phyloP scores from a whole-genome alignment of 768 basidiomycete species.

The Kwoniella dejecticola region DNA sequence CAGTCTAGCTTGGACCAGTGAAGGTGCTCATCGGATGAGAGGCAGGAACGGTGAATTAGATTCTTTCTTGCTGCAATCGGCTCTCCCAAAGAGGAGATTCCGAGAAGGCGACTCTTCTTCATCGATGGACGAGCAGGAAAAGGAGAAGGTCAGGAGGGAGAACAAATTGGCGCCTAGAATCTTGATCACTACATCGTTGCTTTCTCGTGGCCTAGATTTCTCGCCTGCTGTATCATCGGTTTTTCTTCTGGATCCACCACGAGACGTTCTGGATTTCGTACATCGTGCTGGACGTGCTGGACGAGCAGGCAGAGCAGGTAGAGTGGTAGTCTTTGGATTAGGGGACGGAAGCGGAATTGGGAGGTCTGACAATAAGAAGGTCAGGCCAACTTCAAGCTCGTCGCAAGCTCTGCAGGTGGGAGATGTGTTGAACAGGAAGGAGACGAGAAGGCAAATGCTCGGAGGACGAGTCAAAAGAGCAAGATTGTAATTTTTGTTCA shows the following conservation, averaged over 20 bases:
- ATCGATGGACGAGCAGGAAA: too few relatives aligned
- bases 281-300: constrained; percentile 88
- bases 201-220: constrained; percentile 89
- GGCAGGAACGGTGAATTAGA: constrained; percentile 77
- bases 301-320: constrained; percentile 69
- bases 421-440: constrained; percentile 7
- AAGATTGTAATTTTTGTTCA: too few relatives aligned
- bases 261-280: constrained; percentile 87
- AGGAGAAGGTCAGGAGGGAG: not conserved
- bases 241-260: constrained; percentile 82
- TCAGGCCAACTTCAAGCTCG: not conserved
- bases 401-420: constrained; percentile 6
- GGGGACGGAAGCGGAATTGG: constrained; percentile 30
- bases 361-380: not conserved
- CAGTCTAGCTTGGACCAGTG: constrained; percentile 64
- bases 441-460: constrained; percentile 12
- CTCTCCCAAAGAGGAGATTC: not conserved
- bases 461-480: constrained; percentile 13
- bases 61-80: constrained; percentile 63
- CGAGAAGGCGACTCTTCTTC: not conserved
- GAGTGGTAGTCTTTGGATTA: constrained; percentile 52
- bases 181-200: constrained; percentile 83
- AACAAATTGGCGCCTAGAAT: constrained; percentile 55
- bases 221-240: constrained; percentile 74
- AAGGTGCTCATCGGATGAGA: constrained; percentile 62